Conservation (phyloP, 73 alveolate genomes). For the Tetrahymena thermophila region DNA sequence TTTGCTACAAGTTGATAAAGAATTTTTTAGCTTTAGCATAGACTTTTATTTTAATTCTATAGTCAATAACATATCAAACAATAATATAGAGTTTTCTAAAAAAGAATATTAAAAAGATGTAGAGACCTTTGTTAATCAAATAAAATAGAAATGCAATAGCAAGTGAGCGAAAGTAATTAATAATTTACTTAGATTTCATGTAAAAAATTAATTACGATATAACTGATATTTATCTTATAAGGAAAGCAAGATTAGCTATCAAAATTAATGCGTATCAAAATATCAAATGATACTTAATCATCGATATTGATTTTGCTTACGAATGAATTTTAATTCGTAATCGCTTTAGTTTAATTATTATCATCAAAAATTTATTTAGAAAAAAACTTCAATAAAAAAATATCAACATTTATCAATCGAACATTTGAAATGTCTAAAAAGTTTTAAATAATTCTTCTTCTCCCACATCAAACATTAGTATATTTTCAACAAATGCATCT, state of each 20-base stretch:
- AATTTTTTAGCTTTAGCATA: too few species aligned
- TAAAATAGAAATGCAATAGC: not conserved
- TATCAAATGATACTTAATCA: not conserved
- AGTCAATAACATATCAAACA: not conserved
- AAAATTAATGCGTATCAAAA: not conserved
- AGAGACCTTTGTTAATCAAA: not conserved
- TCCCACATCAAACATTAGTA: not conserved
- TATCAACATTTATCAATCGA: not conserved
- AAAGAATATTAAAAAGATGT: not conserved
- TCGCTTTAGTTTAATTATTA: not conserved
- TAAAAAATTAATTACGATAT: not conserved
- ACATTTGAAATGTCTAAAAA: not conserved
- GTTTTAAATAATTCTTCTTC: not conserved
- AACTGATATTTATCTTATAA: not conserved
- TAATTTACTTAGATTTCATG: not conserved
- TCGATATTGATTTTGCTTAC: not conserved
- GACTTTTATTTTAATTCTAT: too few species aligned
- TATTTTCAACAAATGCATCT: not conserved
- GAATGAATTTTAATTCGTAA: not conserved
- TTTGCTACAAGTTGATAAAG: not conserved
- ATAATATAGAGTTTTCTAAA: not conserved
- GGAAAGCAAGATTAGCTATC: not conserved
- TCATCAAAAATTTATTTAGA: not conserved
- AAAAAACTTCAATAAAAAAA: too few species aligned
- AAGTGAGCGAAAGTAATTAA: not conserved